A percentile compares a stretch with the other conserved stretches of the same genome.
Conservation (phyloP, 441 rosid genomes). For the Breynia disticha region DNA sequence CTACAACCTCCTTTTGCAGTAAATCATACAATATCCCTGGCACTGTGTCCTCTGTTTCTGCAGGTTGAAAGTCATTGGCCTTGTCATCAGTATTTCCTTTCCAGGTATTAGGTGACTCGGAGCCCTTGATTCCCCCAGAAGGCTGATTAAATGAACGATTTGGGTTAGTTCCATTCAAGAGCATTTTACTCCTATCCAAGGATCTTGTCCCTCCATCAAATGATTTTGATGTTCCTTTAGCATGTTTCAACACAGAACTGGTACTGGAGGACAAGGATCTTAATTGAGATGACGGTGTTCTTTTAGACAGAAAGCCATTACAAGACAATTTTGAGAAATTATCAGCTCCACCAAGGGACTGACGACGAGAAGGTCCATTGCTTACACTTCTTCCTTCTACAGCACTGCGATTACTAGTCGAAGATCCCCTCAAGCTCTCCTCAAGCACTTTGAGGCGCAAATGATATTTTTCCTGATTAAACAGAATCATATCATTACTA, state of each 20-base stretch:
- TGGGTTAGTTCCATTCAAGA: slow-evolving; percentile 56
- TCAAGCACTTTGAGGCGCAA: slow-evolving; percentile 88
- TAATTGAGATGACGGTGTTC: slow-evolving; percentile 48
- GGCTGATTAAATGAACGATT: slow-evolving; percentile 68
- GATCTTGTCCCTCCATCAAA: slow-evolving; percentile 97
- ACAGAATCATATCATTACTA: slow-evolving; percentile 8
- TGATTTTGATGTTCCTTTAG: slow-evolving; percentile 93
- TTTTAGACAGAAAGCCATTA: slow-evolving; percentile 77
- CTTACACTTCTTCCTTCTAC: slow-evolving; percentile 70
- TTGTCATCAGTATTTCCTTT: slow-evolving; percentile 49
- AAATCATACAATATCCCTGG: slow-evolving; percentile 81
- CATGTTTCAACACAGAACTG: slow-evolving; percentile 68
- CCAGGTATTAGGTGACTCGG: slow-evolving; percentile 41
- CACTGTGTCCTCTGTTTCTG: slow-evolving; percentile 60
- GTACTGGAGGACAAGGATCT: slow-evolving; percentile 63
- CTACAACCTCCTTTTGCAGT: slow-evolving; percentile 80
- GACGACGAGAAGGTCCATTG: slow-evolving; percentile 93
- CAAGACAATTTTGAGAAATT: slow-evolving; percentile 59
- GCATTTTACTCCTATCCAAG: slow-evolving; percentile 65
- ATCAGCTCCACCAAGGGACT: slow-evolving; percentile 88
- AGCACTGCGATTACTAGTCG: slow-evolving; percentile 41
- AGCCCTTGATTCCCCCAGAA: slow-evolving; percentile 50
- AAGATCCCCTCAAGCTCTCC: slow-evolving; percentile 75
- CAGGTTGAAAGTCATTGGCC: slow-evolving; percentile 44
- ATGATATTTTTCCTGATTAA: slow-evolving; percentile 71